Base-by-base conservation (phyloP, 257 asterid genomes). In the Solanum chiquidenum region DNA sequence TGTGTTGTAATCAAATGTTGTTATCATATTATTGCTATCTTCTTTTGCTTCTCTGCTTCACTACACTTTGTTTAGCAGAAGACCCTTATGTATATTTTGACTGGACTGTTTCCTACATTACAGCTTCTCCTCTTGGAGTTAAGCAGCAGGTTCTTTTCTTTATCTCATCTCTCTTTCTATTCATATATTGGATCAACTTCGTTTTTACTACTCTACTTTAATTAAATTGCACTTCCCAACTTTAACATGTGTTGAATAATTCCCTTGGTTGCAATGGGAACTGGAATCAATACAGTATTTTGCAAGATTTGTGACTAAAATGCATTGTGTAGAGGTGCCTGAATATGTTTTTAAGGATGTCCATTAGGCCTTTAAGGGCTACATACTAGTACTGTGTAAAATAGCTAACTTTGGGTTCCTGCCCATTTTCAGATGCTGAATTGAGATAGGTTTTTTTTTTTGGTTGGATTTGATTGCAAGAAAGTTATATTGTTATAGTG, bases 91-190 rank as follows among this genome's bases (percentile, higher is more conserved):
- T 92, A 44, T 92, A 87, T 92, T 94, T 91, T 84, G 98, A 95
- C 89, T 95, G 98, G 99, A 94, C 98, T 40, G 92, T 95, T 87
- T 94, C 98, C 74, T 96, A 95, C 91, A 62, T 94, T 90, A 89
- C 96, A 42, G 98, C 98, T 49, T 88, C 98, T 83, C 99, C 98
- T 90, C 98, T 96, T 33, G 99, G 99, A 82, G 90, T 93, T 75
- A 94, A 86, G 83, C 98, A 95, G 86, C 94, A 95, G 98, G 99
- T 95, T 83, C 85, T 86, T 85, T 58, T 83, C 84, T 86, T 83
- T 58, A 42, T 64, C 18, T 42, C 35, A 86, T 86, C 72, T 49
- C n/a, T 44, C n/a, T 79, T 44, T 79, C 27, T 44, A 27, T 34
- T 5, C 66, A 55, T 55, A 9, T 27, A 44, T 12, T 79, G 18